Conservation (phyloP, 805 yeast genomes). For the Wickerhamomyces sydowiorum region DNA sequence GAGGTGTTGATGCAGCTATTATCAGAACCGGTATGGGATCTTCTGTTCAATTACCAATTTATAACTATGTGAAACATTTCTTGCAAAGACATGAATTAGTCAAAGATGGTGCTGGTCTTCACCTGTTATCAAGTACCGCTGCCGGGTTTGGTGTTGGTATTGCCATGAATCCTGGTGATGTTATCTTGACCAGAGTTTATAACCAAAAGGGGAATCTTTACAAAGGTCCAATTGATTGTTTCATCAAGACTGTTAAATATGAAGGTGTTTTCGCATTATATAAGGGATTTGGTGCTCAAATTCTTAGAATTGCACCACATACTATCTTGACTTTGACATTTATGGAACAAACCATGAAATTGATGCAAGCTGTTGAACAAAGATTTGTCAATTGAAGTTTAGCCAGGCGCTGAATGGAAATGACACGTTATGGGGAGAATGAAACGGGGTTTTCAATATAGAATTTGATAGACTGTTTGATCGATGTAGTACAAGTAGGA, state of each 20-base stretch:
- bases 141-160: slow-evolving; percentile 92
- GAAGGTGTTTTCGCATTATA: slow-evolving; percentile 90
- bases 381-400: neutral
- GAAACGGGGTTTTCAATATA: too few species aligned
- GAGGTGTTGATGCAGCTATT: slow-evolving; percentile 94
- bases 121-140: slow-evolving; percentile 64
- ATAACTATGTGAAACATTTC: slow-evolving; percentile 67
- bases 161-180: slow-evolving; percentile 98
- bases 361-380: slow-evolving; percentile 33
- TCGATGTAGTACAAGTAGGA: neutral
- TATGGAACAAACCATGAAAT: slow-evolving; percentile 91
- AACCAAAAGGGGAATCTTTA: slow-evolving; percentile 89
- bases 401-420: neutral
- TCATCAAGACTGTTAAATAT: slow-evolving; percentile 67
- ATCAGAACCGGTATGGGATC: slow-evolving; percentile 95
- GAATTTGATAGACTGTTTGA: too few species aligned
- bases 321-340: slow-evolving; percentile 85
- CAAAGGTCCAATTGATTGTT: slow-evolving; percentile 84
- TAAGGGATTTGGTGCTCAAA: slow-evolving; percentile 93
- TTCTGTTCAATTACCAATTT: slow-evolving; percentile 88
- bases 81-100: slow-evolving; percentile 48
- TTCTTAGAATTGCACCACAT: slow-evolving; percentile 91
- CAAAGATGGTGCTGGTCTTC: slow-evolving; percentile 61
- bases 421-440: too few species aligned
- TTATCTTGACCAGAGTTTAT: slow-evolving; percentile 87